These are phyloP conservation scores for Pseudogymnoascus sp. DNA, from an alignment of 2,329 filamentous ascomycete species.

Conservation along the genomic window DNA sequence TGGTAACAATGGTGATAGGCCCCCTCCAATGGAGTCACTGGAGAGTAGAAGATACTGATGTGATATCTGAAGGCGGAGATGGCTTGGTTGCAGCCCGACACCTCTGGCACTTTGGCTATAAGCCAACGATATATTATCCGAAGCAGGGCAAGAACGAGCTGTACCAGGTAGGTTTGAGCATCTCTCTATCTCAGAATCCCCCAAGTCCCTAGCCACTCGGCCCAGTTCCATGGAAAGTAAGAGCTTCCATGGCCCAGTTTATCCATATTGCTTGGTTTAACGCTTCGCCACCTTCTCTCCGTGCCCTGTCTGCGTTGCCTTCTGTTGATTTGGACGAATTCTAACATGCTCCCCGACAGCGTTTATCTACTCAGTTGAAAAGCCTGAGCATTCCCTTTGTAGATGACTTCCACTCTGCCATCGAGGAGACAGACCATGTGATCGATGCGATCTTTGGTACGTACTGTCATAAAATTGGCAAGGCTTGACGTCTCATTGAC, in stretches of 20 bases:
- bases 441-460: slow-evolving; percentile 88
- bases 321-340: slow-evolving; percentile 9
- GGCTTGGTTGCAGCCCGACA: slow-evolving; percentile 91
- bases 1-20: slow-evolving; percentile 53
- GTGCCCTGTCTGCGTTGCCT: background rate
- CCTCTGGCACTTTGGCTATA: slow-evolving; percentile 84
- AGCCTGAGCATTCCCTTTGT: slow-evolving; percentile 78
- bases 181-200: background rate
- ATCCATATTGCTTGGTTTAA: slow-evolving; percentile 9
- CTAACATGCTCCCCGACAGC: slow-evolving; percentile 38
- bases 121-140: slow-evolving; percentile 82
- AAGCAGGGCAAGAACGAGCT: slow-evolving; percentile 86
- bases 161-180: slow-evolving; percentile 55
- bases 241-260: background rate
- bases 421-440: slow-evolving; percentile 66
- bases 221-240: background rate
- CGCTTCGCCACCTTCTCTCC: background rate
- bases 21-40: background rate
- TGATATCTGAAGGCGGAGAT: slow-evolving; percentile 61
- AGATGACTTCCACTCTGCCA: slow-evolving; percentile 63
- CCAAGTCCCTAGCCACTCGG: background rate
- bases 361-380: slow-evolving; percentile 74
- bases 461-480: slow-evolving; percentile 16
- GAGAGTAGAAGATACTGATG: background rate
- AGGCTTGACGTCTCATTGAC: slow-evolving; percentile 10